phyloP scores from a whole-genome alignment of 345 rosid genomes.

The Chamaenerion angustifolium region DNA sequence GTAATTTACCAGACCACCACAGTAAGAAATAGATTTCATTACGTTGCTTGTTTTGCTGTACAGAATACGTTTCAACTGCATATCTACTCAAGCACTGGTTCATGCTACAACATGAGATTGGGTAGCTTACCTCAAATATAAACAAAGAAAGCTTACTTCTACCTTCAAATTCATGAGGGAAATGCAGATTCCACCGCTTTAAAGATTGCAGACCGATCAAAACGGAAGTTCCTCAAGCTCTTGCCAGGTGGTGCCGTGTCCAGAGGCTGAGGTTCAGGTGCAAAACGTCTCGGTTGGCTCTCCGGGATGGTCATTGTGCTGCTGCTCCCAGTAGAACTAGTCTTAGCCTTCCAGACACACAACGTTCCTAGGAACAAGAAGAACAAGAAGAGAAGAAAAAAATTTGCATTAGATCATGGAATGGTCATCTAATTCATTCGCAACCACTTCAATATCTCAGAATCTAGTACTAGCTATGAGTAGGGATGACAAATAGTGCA shows the following conservation, averaged over 20 bases:
- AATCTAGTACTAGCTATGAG: too few relatives aligned
- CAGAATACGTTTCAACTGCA: too few relatives aligned
- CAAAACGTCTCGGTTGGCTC: constrained; percentile 31
- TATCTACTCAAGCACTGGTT: too few relatives aligned
- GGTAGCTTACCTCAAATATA: background rate
- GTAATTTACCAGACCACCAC: too few relatives aligned
- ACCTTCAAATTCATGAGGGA: constrained; percentile 3
- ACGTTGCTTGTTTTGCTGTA: too few relatives aligned
- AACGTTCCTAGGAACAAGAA: constrained; percentile 25
- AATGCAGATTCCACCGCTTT: constrained; percentile 58
- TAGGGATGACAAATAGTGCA: too few relatives aligned
- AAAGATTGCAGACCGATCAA: constrained; percentile 38
- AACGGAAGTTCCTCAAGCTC: constrained; percentile 60
- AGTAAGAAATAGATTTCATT: too few relatives aligned
- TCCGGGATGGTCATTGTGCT: constrained; percentile 21
- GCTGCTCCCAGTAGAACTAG: constrained; percentile 31
- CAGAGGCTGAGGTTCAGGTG: constrained; percentile 27
- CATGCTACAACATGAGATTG: too few relatives aligned
- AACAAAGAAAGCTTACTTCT: background rate
- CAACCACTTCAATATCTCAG: too few relatives aligned
- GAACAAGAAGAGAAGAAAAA: too few relatives aligned
- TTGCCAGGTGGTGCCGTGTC: constrained; percentile 44
- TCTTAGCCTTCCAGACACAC: constrained; percentile 76
- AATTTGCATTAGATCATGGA: too few relatives aligned
- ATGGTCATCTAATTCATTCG: too few relatives aligned